phyloP scores from a whole-genome alignment of 345 rosid species.

The Hibiscus syriacus region DNA sequence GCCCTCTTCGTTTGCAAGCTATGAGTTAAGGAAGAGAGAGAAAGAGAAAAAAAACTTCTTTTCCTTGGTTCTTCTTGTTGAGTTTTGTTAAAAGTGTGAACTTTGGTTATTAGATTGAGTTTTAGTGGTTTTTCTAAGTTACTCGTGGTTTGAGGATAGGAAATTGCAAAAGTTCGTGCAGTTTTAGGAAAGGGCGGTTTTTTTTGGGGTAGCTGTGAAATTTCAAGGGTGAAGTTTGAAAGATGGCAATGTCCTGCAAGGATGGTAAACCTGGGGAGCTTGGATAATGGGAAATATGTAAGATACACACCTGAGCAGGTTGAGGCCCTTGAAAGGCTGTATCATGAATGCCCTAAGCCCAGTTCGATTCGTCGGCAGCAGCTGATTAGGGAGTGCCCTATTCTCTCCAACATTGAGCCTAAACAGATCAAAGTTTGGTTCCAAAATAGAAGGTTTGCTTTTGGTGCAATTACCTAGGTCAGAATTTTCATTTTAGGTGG shows the following conservation, averaged over 20 bases:
- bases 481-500: neutral
- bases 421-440: conserved; percentile 99
- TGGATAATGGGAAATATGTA: conserved; percentile 98
- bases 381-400: conserved; percentile 95
- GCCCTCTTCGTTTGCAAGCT: too few species aligned
- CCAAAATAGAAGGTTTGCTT: conserved; percentile 85
- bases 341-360: conserved; percentile 98
- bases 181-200: neutral
- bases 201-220: conserved; percentile 11
- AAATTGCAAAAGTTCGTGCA: neutral
- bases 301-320: conserved; percentile 99
- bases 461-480: neutral
- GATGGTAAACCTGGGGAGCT: conserved; percentile 65
- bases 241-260: conserved; percentile 92
- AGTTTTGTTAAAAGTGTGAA: too few species aligned
- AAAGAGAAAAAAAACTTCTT: too few species aligned
- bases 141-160: neutral
- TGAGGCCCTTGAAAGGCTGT: conserved; percentile 98
- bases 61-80: too few species aligned
- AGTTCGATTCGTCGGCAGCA: conserved; percentile 99
- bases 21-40: too few species aligned
- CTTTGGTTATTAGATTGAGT: neutral
- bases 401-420: conserved; percentile 97
- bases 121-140: neutral
- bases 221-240: conserved; percentile 19